Base-by-base conservation (phyloP, 495 filamentous ascomycete species). In the Penicillium atrosanguineum region DNA sequence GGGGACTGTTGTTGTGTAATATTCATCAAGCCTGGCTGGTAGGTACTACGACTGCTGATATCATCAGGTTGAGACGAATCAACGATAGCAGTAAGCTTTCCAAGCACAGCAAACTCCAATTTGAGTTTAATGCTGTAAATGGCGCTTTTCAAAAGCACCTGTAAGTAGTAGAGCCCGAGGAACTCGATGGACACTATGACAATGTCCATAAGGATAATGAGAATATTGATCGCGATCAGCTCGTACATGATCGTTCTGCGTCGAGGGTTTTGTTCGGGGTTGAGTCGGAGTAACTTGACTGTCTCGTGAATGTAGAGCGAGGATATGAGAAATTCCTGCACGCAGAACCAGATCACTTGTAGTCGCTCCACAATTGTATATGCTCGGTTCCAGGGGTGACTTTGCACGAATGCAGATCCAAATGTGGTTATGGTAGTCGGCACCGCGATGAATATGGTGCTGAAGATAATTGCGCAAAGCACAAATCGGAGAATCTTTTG, bases 41-140 rank as follows among this genome's bases (percentile, higher is more conserved):
- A 31, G 28, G 7, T 31, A 31, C 11, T 31, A 31, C 1, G 7
- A 31, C 4, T 31, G 28, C 28, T 31, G 7, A 31, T 9, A 39
- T 14, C 5, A 19, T 19, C 37, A 2, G 15, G 15, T 3, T 19
- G 37, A 19, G 37, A 39, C 6, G 11, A 6, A 11, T 39, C 37
- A 6, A 29, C 43, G n/a, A 52, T 45, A 21, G 55, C 12, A 40
- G 39, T 37, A 15, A 56, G 36, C 25, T 51, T 56, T 4, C 56
- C 52, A 25, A 81, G 69, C 16, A 79, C 69, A 26, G 70, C 69
- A 56, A 79, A 80, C 57, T 81, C 78, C 21, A 81, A 56, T 61
- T 79, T 80, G 15, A 81, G 69, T 63, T 81, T 81, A 53, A 80
- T 64, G 55, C 69, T 70, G 66, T 81, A 81, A 12, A 78, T 62